Evolutionary conservation across 1,284 basidiomycete species (phyloP).

Genomic region (Trametes versicolor): DNA sequence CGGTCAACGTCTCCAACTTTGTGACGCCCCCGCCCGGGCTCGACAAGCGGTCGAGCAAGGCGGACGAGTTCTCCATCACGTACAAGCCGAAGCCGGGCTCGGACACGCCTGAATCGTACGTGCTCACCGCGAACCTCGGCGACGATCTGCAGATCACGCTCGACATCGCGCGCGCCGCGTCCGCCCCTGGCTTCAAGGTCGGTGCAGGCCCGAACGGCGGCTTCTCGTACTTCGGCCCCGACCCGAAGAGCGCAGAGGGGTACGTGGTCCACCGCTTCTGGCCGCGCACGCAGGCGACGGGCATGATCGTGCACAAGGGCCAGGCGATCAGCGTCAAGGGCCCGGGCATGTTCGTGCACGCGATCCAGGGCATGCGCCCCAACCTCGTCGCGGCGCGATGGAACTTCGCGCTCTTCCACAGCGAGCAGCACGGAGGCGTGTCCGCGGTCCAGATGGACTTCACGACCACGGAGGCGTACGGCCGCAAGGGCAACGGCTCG

Average conservation of each 20-base stretch:
- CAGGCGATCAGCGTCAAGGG: slow-evolving; percentile 74
- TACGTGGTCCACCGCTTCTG: slow-evolving; percentile 95
- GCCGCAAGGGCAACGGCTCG: slow-evolving; percentile 77
- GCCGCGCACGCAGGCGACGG: slow-evolving; percentile 76
- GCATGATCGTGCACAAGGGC: slow-evolving; percentile 81
- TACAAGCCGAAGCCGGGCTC: slow-evolving; percentile 72
- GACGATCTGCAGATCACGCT: slow-evolving; percentile 86
- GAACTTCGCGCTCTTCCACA: slow-evolving; percentile 97
- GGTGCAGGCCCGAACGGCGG: slow-evolving; percentile 91
- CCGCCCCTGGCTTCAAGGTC: slow-evolving; percentile 91
- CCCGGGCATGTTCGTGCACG: slow-evolving; percentile 93
- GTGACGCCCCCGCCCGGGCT: slow-evolving; percentile 74
- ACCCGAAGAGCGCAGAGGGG: slow-evolving; percentile 81
- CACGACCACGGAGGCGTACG: slow-evolving; percentile 83
- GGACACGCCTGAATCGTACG: slow-evolving; percentile 80
- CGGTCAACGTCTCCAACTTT: slow-evolving; percentile 89
- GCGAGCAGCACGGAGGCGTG: slow-evolving; percentile 75
- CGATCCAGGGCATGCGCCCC: slow-evolving; percentile 98
- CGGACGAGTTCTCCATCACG: slow-evolving; percentile 89
- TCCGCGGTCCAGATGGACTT: slow-evolving; percentile 97
- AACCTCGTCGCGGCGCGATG: slow-evolving; percentile 93
- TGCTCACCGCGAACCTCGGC: slow-evolving; percentile 83
- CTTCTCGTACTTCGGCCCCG: slow-evolving; percentile 89
- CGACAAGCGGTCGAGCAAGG: slow-evolving; percentile 91
- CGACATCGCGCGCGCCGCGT: slow-evolving; percentile 74